Evolutionary conservation across 345 rosid genomes (phyloP).

Genomic region (Rubroshorea leprosula): DNA sequence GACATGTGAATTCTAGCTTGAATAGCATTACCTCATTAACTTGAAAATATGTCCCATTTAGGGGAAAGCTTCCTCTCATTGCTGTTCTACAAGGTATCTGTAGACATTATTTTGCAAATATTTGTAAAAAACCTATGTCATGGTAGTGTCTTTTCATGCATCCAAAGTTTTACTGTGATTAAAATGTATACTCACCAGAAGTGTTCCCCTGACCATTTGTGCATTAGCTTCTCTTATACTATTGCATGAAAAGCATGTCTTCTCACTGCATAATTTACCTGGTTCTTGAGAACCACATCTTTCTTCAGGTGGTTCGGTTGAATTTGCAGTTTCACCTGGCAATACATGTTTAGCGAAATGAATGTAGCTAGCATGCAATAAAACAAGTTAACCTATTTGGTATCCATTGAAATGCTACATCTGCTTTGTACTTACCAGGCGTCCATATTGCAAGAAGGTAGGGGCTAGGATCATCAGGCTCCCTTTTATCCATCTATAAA

Average conservation of each 20-base stretch:
- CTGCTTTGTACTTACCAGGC: slow-evolving; percentile 55
- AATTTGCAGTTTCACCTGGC: slow-evolving; percentile 82
- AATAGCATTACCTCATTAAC: slow-evolving; percentile 65
- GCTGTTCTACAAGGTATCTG: slow-evolving; percentile 97
- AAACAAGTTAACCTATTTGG: background rate
- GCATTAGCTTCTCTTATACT: slow-evolving; percentile 63
- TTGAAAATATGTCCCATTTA: slow-evolving; percentile 93
- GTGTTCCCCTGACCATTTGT: slow-evolving; percentile 76
- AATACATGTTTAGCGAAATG: slow-evolving; percentile 13
- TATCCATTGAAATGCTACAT: background rate
- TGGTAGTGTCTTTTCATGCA: slow-evolving; percentile 3
- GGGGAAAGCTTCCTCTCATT: slow-evolving; percentile 91
- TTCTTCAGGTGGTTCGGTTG: slow-evolving; percentile 51
- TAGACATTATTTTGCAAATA: slow-evolving; percentile 12
- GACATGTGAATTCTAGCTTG: slow-evolving; percentile 1
- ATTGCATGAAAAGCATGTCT: slow-evolving; percentile 71
- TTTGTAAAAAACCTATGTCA: slow-evolving; percentile 19
- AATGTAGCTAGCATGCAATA: slow-evolving; percentile 1
- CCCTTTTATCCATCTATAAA: slow-evolving; percentile 75
- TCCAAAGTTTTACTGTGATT: slow-evolving; percentile 7
- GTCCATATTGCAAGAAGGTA: slow-evolving; percentile 94
- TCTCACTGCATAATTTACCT: slow-evolving; percentile 51
- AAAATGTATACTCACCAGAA: slow-evolving; percentile 52
- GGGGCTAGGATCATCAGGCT: slow-evolving; percentile 86
- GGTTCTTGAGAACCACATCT: slow-evolving; percentile 43